Percentiles rank a stretch among this genome's conserved stretches.
Conservation (phyloP, 2,329 filamentous ascomycete species). For the Sclerotinia glacialis region DNA sequence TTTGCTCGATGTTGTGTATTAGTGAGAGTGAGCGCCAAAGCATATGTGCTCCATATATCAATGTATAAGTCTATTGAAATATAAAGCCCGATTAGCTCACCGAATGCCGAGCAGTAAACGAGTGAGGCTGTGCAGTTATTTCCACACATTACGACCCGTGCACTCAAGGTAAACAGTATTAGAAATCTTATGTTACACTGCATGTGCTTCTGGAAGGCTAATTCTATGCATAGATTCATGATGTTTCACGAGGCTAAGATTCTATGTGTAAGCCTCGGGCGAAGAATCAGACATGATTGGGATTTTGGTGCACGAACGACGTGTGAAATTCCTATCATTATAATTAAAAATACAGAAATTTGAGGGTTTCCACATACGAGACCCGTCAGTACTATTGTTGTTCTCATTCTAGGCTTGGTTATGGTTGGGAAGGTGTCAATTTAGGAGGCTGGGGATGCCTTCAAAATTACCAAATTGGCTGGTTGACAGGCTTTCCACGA, state of each 20-base stretch:
- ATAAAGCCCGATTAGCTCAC: background rate
- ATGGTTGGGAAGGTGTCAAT: background rate
- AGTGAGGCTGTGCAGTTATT: background rate
- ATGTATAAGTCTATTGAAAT: background rate
- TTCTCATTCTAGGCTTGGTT: background rate
- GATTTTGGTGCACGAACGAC: background rate
- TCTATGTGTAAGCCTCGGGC: background rate
- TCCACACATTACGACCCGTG: background rate
- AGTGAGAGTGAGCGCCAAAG: too few relatives aligned
- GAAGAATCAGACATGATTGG: background rate
- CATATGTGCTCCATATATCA: too few relatives aligned
- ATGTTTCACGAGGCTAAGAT: background rate
- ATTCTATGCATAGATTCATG: background rate
- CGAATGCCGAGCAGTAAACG: background rate
- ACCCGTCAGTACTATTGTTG: background rate
- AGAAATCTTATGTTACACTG: background rate
- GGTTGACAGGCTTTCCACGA: background rate
- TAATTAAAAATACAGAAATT: background rate
- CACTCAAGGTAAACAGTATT: background rate
- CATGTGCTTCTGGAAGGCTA: conserved; percentile 5
- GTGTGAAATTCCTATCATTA: background rate
- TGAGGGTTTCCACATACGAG: background rate
- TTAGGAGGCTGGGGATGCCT: background rate
- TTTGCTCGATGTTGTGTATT: too few relatives aligned
- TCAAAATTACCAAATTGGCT: background rate